These are phyloP conservation scores for Dendrobium catenatum DNA, from an alignment of 106 monocot genomes.

Conservation along the genomic window DNA sequence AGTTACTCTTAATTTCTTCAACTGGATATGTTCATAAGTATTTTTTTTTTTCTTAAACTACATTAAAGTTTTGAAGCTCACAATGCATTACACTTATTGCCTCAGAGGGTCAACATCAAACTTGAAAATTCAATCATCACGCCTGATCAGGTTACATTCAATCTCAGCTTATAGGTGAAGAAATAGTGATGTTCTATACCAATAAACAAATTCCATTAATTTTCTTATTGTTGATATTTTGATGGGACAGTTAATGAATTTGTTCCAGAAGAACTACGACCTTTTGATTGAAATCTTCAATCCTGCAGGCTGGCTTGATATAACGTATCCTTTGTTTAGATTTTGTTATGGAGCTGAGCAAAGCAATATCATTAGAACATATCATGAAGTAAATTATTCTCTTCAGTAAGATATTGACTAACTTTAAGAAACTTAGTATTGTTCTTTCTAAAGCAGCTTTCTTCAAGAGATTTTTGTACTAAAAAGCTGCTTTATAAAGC, in stretches of 20 bases:
- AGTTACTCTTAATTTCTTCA: not conserved
- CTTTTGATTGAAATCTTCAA: slow-evolving; percentile 85
- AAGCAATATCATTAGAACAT: too few species aligned
- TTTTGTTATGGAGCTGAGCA: not conserved
- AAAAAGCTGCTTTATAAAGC: too few species aligned
- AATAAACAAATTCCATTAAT: not conserved
- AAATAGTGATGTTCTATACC: not conserved
- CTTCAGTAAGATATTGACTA: too few species aligned
- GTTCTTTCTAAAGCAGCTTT: too few species aligned
- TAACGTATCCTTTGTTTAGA: slow-evolving; percentile 63
- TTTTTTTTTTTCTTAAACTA: not conserved
- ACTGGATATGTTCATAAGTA: not conserved
- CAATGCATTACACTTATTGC: slow-evolving; percentile 1
- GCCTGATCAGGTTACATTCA: slow-evolving; percentile 56
- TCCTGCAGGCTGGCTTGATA: slow-evolving; percentile 93
- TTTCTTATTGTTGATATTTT: not conserved
- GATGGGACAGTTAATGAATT: slow-evolving; percentile 50
- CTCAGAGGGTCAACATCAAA: slow-evolving; percentile 81
- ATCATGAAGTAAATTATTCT: not conserved
- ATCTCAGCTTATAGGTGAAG: not conserved
- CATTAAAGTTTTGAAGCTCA: too few species aligned
- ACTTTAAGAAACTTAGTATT: too few species aligned
- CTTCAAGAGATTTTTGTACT: too few species aligned
- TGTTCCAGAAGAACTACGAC: slow-evolving; percentile 86
- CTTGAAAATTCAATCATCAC: slow-evolving; percentile 61